Evolutionary conservation across 2,329 filamentous ascomycete genomes (phyloP).

Genomic region (Chalaropsis thielavioides): DNA sequence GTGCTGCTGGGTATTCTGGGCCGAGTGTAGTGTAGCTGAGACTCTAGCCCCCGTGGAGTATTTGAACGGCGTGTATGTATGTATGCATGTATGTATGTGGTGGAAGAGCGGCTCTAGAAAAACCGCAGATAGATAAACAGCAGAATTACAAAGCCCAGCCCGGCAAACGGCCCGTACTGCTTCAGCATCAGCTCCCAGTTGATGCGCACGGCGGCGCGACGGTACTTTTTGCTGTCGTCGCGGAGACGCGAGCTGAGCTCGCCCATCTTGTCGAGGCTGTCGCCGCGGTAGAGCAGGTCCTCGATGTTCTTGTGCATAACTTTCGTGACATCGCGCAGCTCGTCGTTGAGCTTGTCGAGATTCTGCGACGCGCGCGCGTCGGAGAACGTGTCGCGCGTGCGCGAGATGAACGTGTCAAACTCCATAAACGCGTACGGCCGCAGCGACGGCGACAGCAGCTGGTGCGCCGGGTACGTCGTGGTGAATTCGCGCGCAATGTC

Average conservation of each 20-base stretch:
- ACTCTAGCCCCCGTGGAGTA: too few relatives aligned
- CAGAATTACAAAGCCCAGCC: constrained; percentile 65
- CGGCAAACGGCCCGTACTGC: constrained; percentile 88
- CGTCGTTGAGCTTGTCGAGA: constrained; percentile 88
- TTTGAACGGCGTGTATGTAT: too few relatives aligned
- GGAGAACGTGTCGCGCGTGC: constrained; percentile 86
- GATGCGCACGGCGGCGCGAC: constrained; percentile 80
- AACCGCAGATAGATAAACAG: constrained; percentile 88
- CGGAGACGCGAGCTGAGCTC: constrained; percentile 76
- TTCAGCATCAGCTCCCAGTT: constrained; percentile 96
- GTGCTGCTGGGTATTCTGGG: too few relatives aligned
- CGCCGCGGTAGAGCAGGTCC: constrained; percentile 86
- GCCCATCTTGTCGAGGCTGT: constrained; percentile 91
- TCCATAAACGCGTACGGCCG: constrained; percentile 95
- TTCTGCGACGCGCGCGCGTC: constrained; percentile 85
- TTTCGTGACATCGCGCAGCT: constrained; percentile 93
- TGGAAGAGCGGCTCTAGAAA: too few relatives aligned
- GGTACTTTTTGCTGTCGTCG: constrained; percentile 91
- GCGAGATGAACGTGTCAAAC: constrained; percentile 92
- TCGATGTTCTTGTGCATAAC: constrained; percentile 99
- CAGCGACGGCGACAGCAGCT: constrained; percentile 59
- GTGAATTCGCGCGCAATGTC: constrained; percentile 86
- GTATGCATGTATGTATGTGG: too few relatives aligned
- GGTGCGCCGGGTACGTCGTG: constrained; percentile 59
- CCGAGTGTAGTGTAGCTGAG: too few relatives aligned